Conservation (phyloP, 805 yeast genomes). For the Lipomyces orientalis region DNA sequence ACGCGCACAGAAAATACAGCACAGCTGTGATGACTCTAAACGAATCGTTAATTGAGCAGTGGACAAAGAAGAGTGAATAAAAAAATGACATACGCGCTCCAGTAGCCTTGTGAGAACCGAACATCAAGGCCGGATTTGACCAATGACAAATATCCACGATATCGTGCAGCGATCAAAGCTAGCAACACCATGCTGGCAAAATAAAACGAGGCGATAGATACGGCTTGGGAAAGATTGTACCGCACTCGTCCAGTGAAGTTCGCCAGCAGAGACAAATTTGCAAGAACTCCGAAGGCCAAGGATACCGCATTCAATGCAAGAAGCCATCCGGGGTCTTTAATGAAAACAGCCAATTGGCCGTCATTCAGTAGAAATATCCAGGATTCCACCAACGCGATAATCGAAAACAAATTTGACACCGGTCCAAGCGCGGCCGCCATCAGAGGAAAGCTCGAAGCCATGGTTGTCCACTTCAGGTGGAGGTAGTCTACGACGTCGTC, state of each 20-base stretch:
- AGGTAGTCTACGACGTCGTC: constrained; percentile 7
- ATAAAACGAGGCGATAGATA: constrained; percentile 70
- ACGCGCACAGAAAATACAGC: constrained; percentile 64
- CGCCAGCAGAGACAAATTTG: constrained; percentile 70
- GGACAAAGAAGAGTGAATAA: constrained; percentile 40
- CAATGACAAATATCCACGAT: not conserved
- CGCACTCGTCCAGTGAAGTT: constrained; percentile 67
- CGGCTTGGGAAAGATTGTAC: constrained; percentile 65
- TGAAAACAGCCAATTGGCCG: not conserved
- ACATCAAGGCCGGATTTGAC: constrained; percentile 1
- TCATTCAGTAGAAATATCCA: constrained; percentile 56
- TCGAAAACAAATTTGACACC: constrained; percentile 71
- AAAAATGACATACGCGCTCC: constrained; percentile 55
- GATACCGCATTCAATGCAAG: constrained; percentile 66
- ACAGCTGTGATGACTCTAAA: constrained; percentile 56
- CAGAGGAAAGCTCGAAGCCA: constrained; percentile 75
- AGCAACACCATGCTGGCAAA: constrained; percentile 62
- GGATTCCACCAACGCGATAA: constrained; percentile 69
- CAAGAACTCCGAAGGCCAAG: constrained; percentile 65
- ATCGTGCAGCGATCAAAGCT: constrained; percentile 44
- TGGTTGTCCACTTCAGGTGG: constrained; percentile 58
- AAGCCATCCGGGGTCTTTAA: constrained; percentile 51
- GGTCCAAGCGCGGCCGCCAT: constrained; percentile 82
- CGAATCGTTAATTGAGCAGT: no score
- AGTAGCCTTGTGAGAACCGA: constrained; percentile 67